phyloP scores from a whole-genome alignment of 495 filamentous ascomycete species.

The Penicillium daleae region DNA sequence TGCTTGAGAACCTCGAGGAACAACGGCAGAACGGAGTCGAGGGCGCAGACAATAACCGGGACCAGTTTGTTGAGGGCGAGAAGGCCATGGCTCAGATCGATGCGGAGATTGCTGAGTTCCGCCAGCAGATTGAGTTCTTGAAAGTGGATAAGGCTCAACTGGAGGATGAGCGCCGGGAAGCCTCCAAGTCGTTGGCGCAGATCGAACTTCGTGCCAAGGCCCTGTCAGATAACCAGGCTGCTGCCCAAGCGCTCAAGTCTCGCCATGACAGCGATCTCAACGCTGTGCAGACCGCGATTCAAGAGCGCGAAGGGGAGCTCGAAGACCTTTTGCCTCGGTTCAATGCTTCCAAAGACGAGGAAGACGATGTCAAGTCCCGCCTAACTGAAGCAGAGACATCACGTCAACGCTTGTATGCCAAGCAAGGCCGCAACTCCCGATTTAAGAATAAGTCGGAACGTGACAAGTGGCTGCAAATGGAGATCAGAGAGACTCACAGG shows the following conservation, averaged over 20 bases:
- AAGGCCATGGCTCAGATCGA: conserved; percentile 78
- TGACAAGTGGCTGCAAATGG: conserved; percentile 77
- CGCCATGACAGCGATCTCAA: conserved; percentile 75
- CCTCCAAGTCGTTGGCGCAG: conserved; percentile 75
- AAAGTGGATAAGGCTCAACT: conserved; percentile 85
- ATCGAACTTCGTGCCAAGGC: conserved; percentile 83
- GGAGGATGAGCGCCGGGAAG: conserved; percentile 86
- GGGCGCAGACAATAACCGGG: conserved; percentile 78
- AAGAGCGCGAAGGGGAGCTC: conserved; percentile 75
- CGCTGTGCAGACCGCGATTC: conserved; percentile 74
- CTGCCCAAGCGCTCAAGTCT: conserved; percentile 69
- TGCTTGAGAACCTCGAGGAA: conserved; percentile 83
- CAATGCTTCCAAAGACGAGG: conserved; percentile 70
- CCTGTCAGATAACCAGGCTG: conserved; percentile 76
- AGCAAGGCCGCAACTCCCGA: conserved; percentile 87
- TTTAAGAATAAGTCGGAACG: conserved; percentile 88
- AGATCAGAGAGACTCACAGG: conserved; percentile 79
- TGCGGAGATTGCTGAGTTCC: conserved; percentile 73
- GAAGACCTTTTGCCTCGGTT: conserved; percentile 73
- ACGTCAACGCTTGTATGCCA: conserved; percentile 83
- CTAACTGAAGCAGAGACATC: conserved; percentile 76
- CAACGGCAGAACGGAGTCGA: conserved; percentile 78
- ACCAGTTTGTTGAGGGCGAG: conserved; percentile 77
- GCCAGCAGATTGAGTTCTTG: conserved; percentile 81
- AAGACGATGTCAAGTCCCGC: conserved; percentile 66